Percentiles rank a stretch among this genome's conserved stretches.
These are phyloP conservation scores for Pelargonium fulgidum DNA, from an alignment of 441 rosid genomes.

Conservation along the genomic window DNA sequence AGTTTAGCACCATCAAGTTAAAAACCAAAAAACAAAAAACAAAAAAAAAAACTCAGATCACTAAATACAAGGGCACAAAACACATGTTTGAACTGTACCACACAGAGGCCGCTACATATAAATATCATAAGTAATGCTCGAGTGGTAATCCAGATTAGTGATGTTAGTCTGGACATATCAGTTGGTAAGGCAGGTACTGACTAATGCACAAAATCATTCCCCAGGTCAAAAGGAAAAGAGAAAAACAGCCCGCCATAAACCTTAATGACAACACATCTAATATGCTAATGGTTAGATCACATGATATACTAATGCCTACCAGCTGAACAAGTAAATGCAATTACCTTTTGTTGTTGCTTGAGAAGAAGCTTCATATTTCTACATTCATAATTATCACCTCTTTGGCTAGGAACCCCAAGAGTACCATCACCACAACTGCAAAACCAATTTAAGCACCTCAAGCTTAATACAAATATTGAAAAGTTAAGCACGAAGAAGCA, in stretches of 20 bases:
- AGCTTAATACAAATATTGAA: slow-evolving; percentile 12
- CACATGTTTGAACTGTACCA: background rate
- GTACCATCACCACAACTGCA: slow-evolving; percentile 96
- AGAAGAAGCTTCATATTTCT: slow-evolving; percentile 98
- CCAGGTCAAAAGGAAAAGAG: background rate
- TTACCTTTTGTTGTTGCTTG: slow-evolving; percentile 94
- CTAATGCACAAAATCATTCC: background rate
- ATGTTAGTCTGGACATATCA: too few relatives aligned
- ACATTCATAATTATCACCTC: slow-evolving; percentile 97
- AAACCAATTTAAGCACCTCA: slow-evolving; percentile 17
- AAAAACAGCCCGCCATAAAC: too few relatives aligned
- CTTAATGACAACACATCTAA: too few relatives aligned
- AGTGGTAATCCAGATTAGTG: too few relatives aligned
- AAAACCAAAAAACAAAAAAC: background rate
- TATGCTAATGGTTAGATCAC: background rate
- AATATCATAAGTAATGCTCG: too few relatives aligned
- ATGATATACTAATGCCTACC: background rate
- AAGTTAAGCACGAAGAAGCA: background rate
- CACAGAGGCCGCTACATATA: too few relatives aligned
- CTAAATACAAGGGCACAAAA: background rate
- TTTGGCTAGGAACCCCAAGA: slow-evolving; percentile 84
- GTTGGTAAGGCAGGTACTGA: too few relatives aligned
- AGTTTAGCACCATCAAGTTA: background rate
- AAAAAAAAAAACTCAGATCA: background rate
- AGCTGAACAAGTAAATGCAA: slow-evolving; percentile 8